Conservation (phyloP, 2,329 filamentous ascomycete genomes). For the Coleophoma cylindrospora region DNA sequence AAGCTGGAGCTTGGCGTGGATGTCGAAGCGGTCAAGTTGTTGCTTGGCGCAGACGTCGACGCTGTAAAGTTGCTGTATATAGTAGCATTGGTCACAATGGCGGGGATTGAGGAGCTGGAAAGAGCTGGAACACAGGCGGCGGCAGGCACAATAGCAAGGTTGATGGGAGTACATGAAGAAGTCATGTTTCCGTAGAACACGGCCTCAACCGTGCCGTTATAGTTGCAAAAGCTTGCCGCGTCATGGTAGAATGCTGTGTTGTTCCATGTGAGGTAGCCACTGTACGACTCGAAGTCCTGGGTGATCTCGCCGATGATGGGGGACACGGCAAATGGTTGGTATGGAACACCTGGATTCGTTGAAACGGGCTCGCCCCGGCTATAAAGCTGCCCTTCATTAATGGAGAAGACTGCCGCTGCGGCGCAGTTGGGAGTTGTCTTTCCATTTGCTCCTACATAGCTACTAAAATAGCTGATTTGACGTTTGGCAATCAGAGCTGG, state of each 20-base stretch:
- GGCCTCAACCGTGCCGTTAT: neutral
- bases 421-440: neutral
- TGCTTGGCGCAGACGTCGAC: neutral
- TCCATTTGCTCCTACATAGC: neutral
- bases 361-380: neutral
- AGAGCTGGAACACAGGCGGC: neutral
- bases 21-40: neutral
- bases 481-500: neutral
- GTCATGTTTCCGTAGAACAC: neutral
- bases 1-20: neutral
- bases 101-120: neutral
- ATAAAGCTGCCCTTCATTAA: neutral
- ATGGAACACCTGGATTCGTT: neutral
- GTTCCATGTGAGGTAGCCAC: neutral
- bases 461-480: neutral
- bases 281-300: neutral
- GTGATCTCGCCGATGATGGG: neutral
- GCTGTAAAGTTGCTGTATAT: neutral
- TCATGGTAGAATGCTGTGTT: neutral
- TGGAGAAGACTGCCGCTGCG: neutral
- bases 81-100: neutral
- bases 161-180: neutral
- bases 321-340: neutral
- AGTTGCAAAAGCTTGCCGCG: neutral
- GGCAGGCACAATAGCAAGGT: neutral